Evolutionary conservation across 495 filamentous ascomycete species (phyloP).

Genomic region (Penicillium samsonianum): DNA sequence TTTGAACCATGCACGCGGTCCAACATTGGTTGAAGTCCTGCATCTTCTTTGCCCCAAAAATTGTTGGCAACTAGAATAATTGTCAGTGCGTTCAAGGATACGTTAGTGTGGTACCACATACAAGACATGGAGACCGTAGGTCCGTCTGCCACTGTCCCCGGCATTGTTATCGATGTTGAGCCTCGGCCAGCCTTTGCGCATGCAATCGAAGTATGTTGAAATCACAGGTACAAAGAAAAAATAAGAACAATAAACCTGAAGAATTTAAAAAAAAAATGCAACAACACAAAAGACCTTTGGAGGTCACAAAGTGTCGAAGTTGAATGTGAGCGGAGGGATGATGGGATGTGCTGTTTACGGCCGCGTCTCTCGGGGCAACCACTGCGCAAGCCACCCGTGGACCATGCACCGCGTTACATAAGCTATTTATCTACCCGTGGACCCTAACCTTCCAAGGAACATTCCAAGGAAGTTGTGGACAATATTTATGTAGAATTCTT

Average conservation of each 20-base stretch:
- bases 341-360: constrained; percentile 38
- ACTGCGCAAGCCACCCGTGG: constrained; percentile 9
- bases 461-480: not conserved
- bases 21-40: constrained; percentile 87
- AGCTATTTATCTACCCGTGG: not conserved
- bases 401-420: constrained; percentile 15
- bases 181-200: constrained; percentile 49
- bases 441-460: not conserved
- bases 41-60: constrained; percentile 99
- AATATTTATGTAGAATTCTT: not conserved
- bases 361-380: constrained; percentile 52
- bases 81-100: constrained; percentile 17
- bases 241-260: constrained; percentile 14
- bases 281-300: constrained; percentile 25
- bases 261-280: constrained; percentile 18
- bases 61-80: constrained; percentile 82
- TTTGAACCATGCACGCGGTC: constrained; percentile 97
- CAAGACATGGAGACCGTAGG: constrained; percentile 66
- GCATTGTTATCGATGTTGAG: constrained; percentile 54
- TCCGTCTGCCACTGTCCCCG: constrained; percentile 60
- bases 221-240: constrained; percentile 18
- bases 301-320: constrained; percentile 34
- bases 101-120: constrained; percentile 32
- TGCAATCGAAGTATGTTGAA: constrained; percentile 24
- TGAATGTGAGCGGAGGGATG: constrained; percentile 29